phyloP scores from a whole-genome alignment of 495 filamentous ascomycete species.

The Xylaria flabelliformis region DNA sequence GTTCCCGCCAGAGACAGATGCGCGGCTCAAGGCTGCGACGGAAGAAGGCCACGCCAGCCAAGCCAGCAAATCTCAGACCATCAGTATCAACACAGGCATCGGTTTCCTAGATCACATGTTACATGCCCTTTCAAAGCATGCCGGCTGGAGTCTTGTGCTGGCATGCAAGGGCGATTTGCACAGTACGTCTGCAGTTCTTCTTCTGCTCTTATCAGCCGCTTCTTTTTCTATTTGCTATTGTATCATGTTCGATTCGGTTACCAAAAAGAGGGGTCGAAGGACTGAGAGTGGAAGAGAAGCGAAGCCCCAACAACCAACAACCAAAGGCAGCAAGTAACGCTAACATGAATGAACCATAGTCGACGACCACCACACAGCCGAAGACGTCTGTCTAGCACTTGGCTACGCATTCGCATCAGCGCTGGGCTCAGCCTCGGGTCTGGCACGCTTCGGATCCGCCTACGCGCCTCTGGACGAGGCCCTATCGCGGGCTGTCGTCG shows the following conservation, averaged over 20 bases:
- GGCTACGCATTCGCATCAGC: constrained; percentile 82
- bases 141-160: constrained; percentile 86
- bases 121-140: constrained; percentile 93
- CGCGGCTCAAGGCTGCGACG: constrained; percentile 45
- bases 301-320: constrained; percentile 22
- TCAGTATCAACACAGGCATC: constrained; percentile 89
- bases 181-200: constrained; percentile 61
- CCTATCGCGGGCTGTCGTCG: constrained; percentile 90
- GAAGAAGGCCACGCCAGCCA: constrained; percentile 78
- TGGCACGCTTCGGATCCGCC: constrained; percentile 87
- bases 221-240: neutral
- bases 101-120: constrained; percentile 99
- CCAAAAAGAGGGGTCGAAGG: neutral
- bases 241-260: neutral
- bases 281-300: neutral
- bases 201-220: neutral
- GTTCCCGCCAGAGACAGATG: constrained; percentile 66
- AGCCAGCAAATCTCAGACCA: constrained; percentile 77
- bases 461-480: constrained; percentile 96
- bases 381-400: constrained; percentile 93
- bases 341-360: constrained; percentile 58
- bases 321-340: neutral
- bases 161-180: constrained; percentile 86
- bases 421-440: constrained; percentile 75
- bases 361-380: constrained; percentile 97